Evolutionary conservation across 2,329 filamentous ascomycete genomes (phyloP).

Genomic region (Penicillium sp.): DNA sequence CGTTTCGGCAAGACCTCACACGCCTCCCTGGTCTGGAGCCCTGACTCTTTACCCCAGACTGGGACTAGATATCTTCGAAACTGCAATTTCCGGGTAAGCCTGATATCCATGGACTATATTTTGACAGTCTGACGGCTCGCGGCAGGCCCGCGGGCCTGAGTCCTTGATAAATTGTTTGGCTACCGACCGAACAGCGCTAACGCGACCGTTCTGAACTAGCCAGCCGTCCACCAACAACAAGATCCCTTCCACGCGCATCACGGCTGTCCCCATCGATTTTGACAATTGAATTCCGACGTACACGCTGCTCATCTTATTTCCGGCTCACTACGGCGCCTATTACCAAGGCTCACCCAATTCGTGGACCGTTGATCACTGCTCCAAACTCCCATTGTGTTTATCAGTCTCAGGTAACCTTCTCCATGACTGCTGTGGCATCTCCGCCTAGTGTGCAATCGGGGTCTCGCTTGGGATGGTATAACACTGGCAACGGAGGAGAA

Average conservation of each 20-base stretch:
- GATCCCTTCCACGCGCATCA: slow-evolving; percentile 7
- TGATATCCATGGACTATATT: background rate
- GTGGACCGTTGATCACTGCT: slow-evolving; percentile 14
- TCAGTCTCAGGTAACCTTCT: slow-evolving; percentile 30
- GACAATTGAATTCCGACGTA: background rate
- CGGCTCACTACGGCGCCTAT: background rate
- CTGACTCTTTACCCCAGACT: slow-evolving; percentile 20
- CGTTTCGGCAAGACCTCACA: slow-evolving; percentile 31
- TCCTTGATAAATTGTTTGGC: slow-evolving; percentile 19
- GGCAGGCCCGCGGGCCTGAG: slow-evolving; percentile 1
- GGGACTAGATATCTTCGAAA: slow-evolving; percentile 12
- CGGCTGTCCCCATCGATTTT: background rate
- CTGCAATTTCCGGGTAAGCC: slow-evolving; percentile 15
- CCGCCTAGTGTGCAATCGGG: slow-evolving; percentile 64
- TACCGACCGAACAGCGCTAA: slow-evolving; percentile 32
- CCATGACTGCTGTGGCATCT: slow-evolving; percentile 68
- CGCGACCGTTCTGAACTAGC: slow-evolving; percentile 33
- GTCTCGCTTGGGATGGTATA: slow-evolving; percentile 63
- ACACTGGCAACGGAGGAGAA: slow-evolving; percentile 56
- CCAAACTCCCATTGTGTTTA: slow-evolving; percentile 16
- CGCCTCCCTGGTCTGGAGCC: slow-evolving; percentile 33
- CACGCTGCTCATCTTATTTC: background rate
- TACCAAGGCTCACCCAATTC: slow-evolving; percentile 6
- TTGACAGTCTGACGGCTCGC: background rate
- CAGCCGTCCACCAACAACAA: slow-evolving; percentile 22